phyloP scores from a whole-genome alignment of 129 eudicot species.

The Pulicaria dysenterica region DNA sequence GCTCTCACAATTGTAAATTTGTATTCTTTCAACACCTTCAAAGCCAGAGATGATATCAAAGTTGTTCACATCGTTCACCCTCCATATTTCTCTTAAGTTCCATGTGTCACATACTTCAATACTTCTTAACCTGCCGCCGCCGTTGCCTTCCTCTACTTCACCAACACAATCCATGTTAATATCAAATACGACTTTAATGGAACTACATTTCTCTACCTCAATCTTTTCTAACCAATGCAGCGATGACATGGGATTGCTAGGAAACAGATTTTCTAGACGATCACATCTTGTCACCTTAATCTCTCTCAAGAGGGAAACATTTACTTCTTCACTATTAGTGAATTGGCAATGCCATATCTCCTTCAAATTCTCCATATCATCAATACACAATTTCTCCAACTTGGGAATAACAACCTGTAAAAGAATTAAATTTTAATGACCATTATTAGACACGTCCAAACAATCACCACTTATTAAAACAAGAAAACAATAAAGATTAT shows the following conservation, averaged over 20 bases:
- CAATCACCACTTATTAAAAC: too few species aligned
- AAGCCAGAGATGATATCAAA: not conserved
- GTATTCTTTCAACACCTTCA: not conserved
- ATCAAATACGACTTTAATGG: constrained; percentile 15
- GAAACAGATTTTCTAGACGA: not conserved
- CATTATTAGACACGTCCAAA: too few species aligned
- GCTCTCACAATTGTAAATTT: not conserved
- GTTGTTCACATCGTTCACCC: not conserved
- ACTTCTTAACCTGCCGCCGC: not conserved
- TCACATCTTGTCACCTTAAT: not conserved
- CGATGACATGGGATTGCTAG: not conserved
- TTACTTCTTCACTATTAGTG: not conserved
- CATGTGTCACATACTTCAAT: not conserved
- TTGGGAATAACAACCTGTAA: constrained; percentile 9
- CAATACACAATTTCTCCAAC: not conserved
- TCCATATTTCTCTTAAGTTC: constrained; percentile 14
- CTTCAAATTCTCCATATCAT: not conserved
- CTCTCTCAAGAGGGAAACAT: not conserved
- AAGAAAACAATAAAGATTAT: too few species aligned
- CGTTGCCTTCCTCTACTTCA: not conserved
- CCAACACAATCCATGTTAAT: not conserved
- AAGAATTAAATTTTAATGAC: not conserved
- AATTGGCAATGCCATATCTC: constrained; percentile 9
- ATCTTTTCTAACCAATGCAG: not conserved
- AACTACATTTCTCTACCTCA: not conserved